phyloP scores from a whole-genome alignment of 2,329 filamentous ascomycete genomes.

The Botryotinia globosa region DNA sequence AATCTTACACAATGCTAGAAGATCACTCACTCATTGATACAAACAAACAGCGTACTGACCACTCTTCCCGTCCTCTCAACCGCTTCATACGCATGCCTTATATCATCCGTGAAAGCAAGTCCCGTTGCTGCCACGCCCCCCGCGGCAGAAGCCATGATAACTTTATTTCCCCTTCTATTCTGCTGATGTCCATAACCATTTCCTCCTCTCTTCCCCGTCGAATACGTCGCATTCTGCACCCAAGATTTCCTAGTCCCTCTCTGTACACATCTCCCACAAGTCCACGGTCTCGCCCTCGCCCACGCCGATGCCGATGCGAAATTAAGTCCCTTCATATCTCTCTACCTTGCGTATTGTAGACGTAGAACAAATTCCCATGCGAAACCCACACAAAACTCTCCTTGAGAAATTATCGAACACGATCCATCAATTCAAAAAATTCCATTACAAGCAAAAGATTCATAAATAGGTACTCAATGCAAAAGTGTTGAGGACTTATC shows the following conservation, averaged over 20 bases:
- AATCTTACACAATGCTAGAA: not conserved
- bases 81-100: conserved; percentile 72
- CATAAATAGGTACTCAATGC: conserved; percentile 15
- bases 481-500: conserved; percentile 21
- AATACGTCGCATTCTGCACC: conserved; percentile 9
- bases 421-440: conserved; percentile 7
- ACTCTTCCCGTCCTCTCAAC: conserved; percentile 78
- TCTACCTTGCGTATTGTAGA: conserved; percentile 4
- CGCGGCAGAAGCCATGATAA: conserved; percentile 29
- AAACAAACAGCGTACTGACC: conserved; percentile 68
- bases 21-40: conserved; percentile 79
- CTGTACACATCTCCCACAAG: conserved; percentile 33
- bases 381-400: conserved; percentile 7
- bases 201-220: conserved; percentile 19
- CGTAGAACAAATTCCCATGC: not conserved
- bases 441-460: not conserved
- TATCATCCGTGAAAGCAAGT: conserved; percentile 62
- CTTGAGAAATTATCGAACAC: not conserved
- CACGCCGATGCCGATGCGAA: conserved; percentile 26
- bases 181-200: conserved; percentile 14
- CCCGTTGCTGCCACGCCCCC: conserved; percentile 31
- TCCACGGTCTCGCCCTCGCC: conserved; percentile 28
- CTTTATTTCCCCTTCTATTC: not conserved
- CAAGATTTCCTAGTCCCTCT: not conserved
- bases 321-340: conserved; percentile 35